These are phyloP conservation scores for Fusarium protoensiforme DNA, from an alignment of 2,329 filamentous ascomycete genomes.

Conservation along the genomic window DNA sequence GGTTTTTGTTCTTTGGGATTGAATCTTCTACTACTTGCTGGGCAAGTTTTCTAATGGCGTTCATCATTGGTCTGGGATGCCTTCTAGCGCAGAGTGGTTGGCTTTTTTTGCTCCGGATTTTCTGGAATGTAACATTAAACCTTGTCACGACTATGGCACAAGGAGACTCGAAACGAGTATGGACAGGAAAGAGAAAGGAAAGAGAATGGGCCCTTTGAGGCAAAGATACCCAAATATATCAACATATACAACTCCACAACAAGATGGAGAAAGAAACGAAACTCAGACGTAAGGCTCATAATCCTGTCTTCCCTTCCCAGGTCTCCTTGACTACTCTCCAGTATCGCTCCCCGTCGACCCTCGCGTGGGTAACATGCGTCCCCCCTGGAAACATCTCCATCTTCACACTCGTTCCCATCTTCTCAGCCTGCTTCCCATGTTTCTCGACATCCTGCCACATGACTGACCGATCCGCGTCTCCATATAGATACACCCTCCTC, in stretches of 20 bases:
- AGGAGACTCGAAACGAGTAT: neutral
- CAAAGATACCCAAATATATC: slow-evolving; percentile 1
- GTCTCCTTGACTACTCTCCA: slow-evolving; percentile 59
- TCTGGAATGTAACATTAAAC: slow-evolving; percentile 6
- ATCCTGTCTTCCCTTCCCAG: slow-evolving; percentile 52
- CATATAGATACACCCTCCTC: slow-evolving; percentile 64
- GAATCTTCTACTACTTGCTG: neutral
- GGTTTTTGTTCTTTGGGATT: neutral
- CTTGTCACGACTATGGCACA: neutral
- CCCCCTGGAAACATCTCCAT: slow-evolving; percentile 60
- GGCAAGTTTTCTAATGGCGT: slow-evolving; percentile 23
- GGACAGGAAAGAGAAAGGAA: neutral
- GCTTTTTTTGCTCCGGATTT: neutral
- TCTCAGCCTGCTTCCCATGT: slow-evolving; percentile 56
- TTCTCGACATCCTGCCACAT: slow-evolving; percentile 58
- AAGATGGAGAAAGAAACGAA: neutral
- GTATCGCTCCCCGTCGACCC: slow-evolving; percentile 59
- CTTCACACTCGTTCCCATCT: slow-evolving; percentile 54
- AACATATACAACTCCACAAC: neutral
- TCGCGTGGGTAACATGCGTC: slow-evolving; percentile 63
- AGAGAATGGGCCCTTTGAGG: neutral
- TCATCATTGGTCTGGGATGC: slow-evolving; percentile 4
- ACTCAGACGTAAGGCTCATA: neutral
- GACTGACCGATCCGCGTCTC: slow-evolving; percentile 60
- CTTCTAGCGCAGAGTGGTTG: neutral